These are phyloP conservation scores for Wallacemonas sp. DNA, from an alignment of 208 protist species.

Conservation along the genomic window DNA sequence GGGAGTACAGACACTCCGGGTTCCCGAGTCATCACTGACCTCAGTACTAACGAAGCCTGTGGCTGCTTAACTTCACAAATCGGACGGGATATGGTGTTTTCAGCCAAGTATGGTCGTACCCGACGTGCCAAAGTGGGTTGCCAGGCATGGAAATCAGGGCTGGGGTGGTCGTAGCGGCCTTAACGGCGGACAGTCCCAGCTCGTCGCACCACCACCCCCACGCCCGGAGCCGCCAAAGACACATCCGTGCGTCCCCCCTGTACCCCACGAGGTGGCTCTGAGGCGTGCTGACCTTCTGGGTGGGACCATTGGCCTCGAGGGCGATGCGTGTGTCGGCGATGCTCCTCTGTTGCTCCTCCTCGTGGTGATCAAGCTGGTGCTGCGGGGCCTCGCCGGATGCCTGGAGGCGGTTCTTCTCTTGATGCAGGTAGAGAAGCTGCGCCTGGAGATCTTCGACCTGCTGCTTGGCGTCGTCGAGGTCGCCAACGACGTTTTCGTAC, in stretches of 20 bases:
- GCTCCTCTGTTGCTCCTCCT: constrained; percentile 16
- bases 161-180: too few species aligned
- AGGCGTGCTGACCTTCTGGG: constrained; percentile 13
- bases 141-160: too few species aligned
- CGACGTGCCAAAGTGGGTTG: constrained; percentile 1
- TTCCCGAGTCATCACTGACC: constrained; percentile 15
- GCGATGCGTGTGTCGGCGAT: not conserved
- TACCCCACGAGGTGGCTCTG: constrained; percentile 18
- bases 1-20: constrained; percentile 21
- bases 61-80: constrained; percentile 47
- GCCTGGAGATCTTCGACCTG: constrained; percentile 26
- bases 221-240: not conserved
- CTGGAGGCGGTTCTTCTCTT: constrained; percentile 17
- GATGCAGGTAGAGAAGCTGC: constrained; percentile 29
- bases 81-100: constrained; percentile 45
- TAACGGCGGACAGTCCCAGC: too few species aligned
- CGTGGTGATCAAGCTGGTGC: constrained; percentile 22
- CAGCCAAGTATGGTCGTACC: constrained; percentile 47
- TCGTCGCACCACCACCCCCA: not conserved
- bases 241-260: not conserved
- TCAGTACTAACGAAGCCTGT: constrained; percentile 38
- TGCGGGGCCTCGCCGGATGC: constrained; percentile 19
- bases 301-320: not conserved
- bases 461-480: constrained; percentile 29
- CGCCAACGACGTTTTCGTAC: constrained; percentile 41